Base-by-base conservation (phyloP, 1,284 basidiomycete species). In the Irpex sp. region DNA sequence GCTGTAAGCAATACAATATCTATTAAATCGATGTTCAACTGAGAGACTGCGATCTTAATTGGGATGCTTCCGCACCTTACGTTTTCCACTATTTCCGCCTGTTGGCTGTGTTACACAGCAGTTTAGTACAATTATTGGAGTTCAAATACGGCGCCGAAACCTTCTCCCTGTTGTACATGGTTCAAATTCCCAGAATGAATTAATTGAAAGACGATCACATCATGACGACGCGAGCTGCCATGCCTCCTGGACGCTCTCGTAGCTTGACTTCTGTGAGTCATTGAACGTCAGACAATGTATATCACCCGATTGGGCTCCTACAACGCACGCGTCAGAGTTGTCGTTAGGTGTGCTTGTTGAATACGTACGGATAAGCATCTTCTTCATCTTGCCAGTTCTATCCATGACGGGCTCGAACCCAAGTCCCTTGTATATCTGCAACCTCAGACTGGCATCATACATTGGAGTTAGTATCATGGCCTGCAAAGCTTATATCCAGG, bases 301-400 rank as follows among this genome's bases (percentile, higher is more conserved):
- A 74, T 94, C 90, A 2, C 89, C 90, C 5, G 90, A 90, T 78
- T 86, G 86, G 4, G 88, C 84, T n/a, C 86, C 92, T 92, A 68
- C 24, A 22, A 65, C n/a, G 60, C 45, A 68, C 27, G 68, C 20
- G 7, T 67, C 24, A 67, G 64, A 13, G n/a, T 10, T 27, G 20
- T 18, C 1, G 56, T 20, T 44, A 22, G 11, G 54, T 42, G 27
- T 20, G 20, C 54, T 43, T 38, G 32, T 38, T 2, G 32, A 67
- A n/a, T 5, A 89, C 92, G 78, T 77, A 94, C 92, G 85, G 75
- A 94, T 83, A 75, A 95, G 86, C 81, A 94, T 88, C 77, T 91
- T 94, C 27, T 79, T 76, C 45, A 89, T 75, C 22, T 80, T 79
- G 0, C 88, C 88, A 58, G 87, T 80, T 70, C 87, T 87, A 71